Evolutionary conservation across 2,329 filamentous ascomycete species (phyloP), one percentile per base, ranked within the genome.

Genomic region (Fusarium siculi): DNA sequence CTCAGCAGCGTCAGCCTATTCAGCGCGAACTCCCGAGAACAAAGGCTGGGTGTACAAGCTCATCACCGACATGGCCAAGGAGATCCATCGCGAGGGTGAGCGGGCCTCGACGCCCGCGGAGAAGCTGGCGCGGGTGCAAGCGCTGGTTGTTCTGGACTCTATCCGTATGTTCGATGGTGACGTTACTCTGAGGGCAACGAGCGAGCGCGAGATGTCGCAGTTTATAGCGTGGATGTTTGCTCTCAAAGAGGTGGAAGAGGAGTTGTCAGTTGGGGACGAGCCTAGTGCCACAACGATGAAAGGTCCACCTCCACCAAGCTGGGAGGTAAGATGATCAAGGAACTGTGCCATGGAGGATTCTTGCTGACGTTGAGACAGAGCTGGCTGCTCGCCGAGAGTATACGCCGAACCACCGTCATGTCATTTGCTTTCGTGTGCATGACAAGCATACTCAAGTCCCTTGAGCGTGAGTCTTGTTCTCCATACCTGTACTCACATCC

Each of bases 151-250:
- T 18, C 76, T 85, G 36, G 83, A 85, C 66, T 77, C 80, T 4
- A 82, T 86, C 40, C 80, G 84, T 46, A 78, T 85, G 67, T 83
- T 85, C 57, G 84, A 86, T 44, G 85, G 84, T 0, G 84, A 86
- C 56, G 64, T 86, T 7, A 72, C 77, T 9, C 74, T 86, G 49
- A 74, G 81, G 25, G 80, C 83, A 4, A 79, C 85, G n/a, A 83
- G 80, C 0, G 83, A 86, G 68, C 75, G 81, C 42, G 84, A 85
- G 57, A 71, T 80, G 70, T 63, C 74, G 15, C 73, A 84, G 23
- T 54, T 85, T 23, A 56, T 81, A 56, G 68, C 72, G 7, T 86
- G 85, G 85, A 56, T 81, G 21, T 71, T 70, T 34, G 82, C 82
- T 4, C 78, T 86, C 18, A 72, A 73, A 16, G 72, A 72, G 30